Evolutionary conservation across 192 early-diverging fungal genomes (phyloP).

Genomic region (Piromyces finnis): DNA sequence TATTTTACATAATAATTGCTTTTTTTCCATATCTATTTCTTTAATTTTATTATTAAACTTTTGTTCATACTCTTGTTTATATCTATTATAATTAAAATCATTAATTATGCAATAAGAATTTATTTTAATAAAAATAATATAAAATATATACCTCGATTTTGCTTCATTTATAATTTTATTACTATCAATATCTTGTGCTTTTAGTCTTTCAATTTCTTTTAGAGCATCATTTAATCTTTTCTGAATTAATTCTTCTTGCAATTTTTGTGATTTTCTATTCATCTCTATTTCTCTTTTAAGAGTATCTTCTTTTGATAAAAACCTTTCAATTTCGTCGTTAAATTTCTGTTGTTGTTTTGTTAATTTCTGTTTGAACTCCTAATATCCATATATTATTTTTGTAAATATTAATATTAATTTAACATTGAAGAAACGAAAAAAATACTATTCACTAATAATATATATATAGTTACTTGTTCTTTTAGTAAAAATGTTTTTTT

Average conservation of each 20-base stretch:
- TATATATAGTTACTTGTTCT: not conserved
- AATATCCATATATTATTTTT: no score
- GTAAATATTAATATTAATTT: no score
- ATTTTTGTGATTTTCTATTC: not conserved
- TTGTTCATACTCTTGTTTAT: not conserved
- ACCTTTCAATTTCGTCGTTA: not conserved
- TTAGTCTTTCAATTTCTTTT: not conserved
- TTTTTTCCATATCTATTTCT: not conserved
- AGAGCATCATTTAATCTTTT: not conserved
- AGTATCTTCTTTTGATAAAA: not conserved
- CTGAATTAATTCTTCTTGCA: not conserved
- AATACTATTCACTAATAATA: no score
- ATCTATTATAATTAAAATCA: not conserved
- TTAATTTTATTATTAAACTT: not conserved
- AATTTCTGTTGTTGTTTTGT: not conserved
- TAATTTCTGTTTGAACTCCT: not conserved
- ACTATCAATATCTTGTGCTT: not conserved
- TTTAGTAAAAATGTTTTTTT: not conserved
- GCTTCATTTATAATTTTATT: not conserved
- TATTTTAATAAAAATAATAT: no score
- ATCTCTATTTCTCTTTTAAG: not conserved
- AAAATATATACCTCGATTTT: not conserved
- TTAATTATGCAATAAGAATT: no score
- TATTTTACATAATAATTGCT: not conserved
- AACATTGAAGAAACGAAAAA: no score